phyloP scores from a whole-genome alignment of 2,329 filamentous ascomycete species.

The Tothia fuscella region DNA sequence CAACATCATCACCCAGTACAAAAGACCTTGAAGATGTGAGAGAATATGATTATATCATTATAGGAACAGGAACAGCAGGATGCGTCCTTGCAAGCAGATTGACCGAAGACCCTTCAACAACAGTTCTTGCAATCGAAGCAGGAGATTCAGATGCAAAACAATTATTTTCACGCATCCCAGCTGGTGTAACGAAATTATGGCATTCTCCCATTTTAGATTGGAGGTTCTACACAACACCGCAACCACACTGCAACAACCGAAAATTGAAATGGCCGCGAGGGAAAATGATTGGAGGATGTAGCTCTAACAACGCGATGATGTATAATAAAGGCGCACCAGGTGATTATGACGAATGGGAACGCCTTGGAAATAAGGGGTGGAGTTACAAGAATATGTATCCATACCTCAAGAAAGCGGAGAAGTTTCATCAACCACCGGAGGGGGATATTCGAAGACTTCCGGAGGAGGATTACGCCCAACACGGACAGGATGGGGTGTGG shows the following conservation, averaged over 20 bases:
- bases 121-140: constrained; percentile 7
- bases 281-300: constrained; percentile 7
- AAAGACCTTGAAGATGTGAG: constrained; percentile 5
- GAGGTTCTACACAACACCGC: background rate
- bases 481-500: constrained; percentile 10
- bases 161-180: constrained; percentile 6
- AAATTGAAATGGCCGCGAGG: constrained; percentile 2
- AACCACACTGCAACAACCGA: background rate
- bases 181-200: background rate
- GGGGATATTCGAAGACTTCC: background rate
- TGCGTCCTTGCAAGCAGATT: constrained; percentile 20
- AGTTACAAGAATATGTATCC: constrained; percentile 1
- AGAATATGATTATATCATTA: constrained; percentile 10
- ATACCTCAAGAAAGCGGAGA: constrained; percentile 4
- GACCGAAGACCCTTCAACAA: constrained; percentile 16
- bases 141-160: constrained; percentile 5
- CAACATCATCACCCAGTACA: background rate
- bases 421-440: constrained; percentile 2
- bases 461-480: background rate
- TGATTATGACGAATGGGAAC: constrained; percentile 11
- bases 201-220: constrained; percentile 1
- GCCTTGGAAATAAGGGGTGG: constrained; percentile 7
- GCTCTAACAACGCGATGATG: constrained; percentile 8
- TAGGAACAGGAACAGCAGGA: constrained; percentile 16
- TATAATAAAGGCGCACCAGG: constrained; percentile 4